A percentile compares a stretch with the other conserved stretches of the same genome.
Evolutionary conservation across 257 asterid species (phyloP).

Genomic region (Parsonsia alboflavescens): DNA sequence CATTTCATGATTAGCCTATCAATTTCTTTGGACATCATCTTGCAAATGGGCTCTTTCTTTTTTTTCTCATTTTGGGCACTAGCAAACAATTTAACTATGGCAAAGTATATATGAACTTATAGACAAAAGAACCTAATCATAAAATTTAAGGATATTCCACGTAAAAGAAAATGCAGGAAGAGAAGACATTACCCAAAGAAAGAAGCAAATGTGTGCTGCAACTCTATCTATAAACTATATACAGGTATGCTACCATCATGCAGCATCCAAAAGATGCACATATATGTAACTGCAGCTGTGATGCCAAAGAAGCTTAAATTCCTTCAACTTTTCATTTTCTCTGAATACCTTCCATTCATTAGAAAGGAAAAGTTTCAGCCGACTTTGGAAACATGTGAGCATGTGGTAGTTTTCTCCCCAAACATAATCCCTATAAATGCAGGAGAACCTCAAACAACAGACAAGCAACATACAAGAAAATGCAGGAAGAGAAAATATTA

Average conservation of each 20-base stretch:
- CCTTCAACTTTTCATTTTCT: background rate
- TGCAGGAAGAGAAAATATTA: background rate
- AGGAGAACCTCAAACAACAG: slow-evolving; percentile 1
- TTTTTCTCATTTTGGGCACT: background rate
- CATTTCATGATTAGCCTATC: background rate
- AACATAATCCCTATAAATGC: background rate
- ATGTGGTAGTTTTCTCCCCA: background rate
- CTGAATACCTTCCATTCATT: background rate
- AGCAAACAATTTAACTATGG: background rate
- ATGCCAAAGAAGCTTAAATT: background rate
- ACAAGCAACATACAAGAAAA: background rate
- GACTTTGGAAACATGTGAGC: background rate
- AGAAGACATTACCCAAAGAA: background rate
- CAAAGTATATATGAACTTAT: background rate
- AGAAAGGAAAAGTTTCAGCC: background rate
- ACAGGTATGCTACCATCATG: background rate
- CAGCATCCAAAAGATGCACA: too few relatives aligned
- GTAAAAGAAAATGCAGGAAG: background rate
- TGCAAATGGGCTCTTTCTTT: background rate
- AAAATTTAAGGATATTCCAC: background rate
- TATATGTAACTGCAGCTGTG: background rate
- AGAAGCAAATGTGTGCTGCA: background rate
- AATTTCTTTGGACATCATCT: background rate
- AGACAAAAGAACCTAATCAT: background rate
- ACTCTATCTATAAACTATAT: background rate